Evolutionary conservation across 1,284 basidiomycete genomes (phyloP), one percentile per base, ranked within the genome.

Genomic region (Mycena citricolor): DNA sequence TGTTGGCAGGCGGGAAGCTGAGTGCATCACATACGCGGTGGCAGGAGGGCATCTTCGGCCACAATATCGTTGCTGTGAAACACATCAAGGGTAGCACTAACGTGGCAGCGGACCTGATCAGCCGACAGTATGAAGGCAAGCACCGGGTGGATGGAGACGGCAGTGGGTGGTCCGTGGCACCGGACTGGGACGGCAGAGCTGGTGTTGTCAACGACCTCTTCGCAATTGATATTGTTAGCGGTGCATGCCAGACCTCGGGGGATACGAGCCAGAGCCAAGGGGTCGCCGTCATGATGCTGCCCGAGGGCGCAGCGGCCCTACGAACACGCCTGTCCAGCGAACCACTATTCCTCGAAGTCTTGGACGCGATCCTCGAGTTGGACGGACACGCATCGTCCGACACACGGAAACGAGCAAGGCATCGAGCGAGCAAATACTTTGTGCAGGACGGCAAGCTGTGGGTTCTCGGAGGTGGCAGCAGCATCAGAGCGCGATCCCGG

Each of bases 381-480:
- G 44, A 40, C 13, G n/a, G 28, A 28, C 37, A 39, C 10, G 40
- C 26, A 29, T 29, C 44, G 32, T 20, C 13, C 43, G 12, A 44
- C 29, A 39, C 8, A 10, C 25, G 45, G 30, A 42, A 46, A 17
- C 36, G 55, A 8, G 65, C 61, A 1, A 24, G 51, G 16, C 63
- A 67, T 33, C 42, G 57, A 1, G 61, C 60, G 2, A 17, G 23
- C 5, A 51, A 53, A 7, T 68, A 66, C 51, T 44, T 60, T 36
- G 57, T 70, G 1, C 59, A 63, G 7, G 61, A 57, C 6, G 59
- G 57, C 2, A 57, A 52, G 39, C 44, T 69, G 34, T 69, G 68
- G 67, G 44, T 47, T 5, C n/a, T 63, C 0, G 51, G 46, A 14
- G 54, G 45, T n/a, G 45, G 52, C 6, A 49, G 25, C 10, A 31